A percentile compares a stretch with the other conserved stretches of the same genome.
phyloP scores from a whole-genome alignment of 78 protist species.

The slime mould (Dictyostelium discoideum) region dicty_2.7 NC_007091.3:56501-57000 shows the following conservation, averaged over 20 bases:
- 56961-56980: background rate
- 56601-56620: slow-evolving; percentile 54
- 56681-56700: background rate
- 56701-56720: background rate
- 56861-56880: background rate
- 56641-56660: slow-evolving; percentile 41
- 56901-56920: slow-evolving; percentile 11
- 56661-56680: background rate
- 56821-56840: background rate
- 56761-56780: slow-evolving; percentile 71
- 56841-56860: background rate
- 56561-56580: background rate
- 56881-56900: background rate
- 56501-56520: background rate
- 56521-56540: background rate
- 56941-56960: slow-evolving; percentile 1
- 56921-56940: slow-evolving; percentile 12
- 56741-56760: slow-evolving; percentile 4
- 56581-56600: no score
- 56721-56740: background rate
- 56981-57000: background rate
- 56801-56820: background rate
- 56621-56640: slow-evolving; percentile 57
- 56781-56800: slow-evolving; percentile 3
- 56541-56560: background rate